Evolutionary conservation across 257 asterid species (phyloP).

Genomic region (Solanum dulcamara): DNA sequence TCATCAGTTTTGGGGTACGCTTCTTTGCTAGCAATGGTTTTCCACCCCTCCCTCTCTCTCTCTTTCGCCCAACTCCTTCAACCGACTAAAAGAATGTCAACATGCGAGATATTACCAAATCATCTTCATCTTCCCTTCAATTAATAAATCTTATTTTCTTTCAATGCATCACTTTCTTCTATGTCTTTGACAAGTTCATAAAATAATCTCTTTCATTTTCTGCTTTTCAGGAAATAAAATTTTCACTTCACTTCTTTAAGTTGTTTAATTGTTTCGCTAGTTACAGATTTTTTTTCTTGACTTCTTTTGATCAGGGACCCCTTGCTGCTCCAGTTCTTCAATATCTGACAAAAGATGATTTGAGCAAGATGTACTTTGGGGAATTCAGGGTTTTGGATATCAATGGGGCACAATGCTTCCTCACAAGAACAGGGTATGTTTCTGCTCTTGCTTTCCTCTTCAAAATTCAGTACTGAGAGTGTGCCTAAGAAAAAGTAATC

Average conservation of each 20-base stretch:
- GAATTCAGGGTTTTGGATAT: conserved; percentile 70
- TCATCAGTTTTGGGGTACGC: neutral
- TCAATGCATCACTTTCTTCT: neutral
- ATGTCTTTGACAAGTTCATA: neutral
- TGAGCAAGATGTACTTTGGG: conserved; percentile 87
- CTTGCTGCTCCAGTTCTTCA: conserved; percentile 92
- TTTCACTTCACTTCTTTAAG: neutral
- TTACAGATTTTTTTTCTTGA: neutral
- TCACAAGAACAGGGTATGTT: conserved; percentile 90
- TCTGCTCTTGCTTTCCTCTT: neutral
- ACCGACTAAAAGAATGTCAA: neutral
- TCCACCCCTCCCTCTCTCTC: neutral
- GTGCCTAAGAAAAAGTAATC: neutral
- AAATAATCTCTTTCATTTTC: neutral
- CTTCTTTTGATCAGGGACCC: conserved; percentile 62
- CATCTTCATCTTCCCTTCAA: neutral
- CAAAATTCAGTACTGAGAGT: neutral
- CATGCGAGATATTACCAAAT: neutral
- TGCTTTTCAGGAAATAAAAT: neutral
- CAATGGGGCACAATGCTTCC: conserved; percentile 73
- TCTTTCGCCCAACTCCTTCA: neutral
- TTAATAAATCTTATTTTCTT: neutral
- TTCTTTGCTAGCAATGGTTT: neutral
- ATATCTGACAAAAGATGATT: conserved; percentile 71
- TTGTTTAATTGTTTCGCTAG: neutral